Evolutionary conservation across 805 yeast genomes (phyloP).

Genomic region (Kazachstania taianensis): DNA sequence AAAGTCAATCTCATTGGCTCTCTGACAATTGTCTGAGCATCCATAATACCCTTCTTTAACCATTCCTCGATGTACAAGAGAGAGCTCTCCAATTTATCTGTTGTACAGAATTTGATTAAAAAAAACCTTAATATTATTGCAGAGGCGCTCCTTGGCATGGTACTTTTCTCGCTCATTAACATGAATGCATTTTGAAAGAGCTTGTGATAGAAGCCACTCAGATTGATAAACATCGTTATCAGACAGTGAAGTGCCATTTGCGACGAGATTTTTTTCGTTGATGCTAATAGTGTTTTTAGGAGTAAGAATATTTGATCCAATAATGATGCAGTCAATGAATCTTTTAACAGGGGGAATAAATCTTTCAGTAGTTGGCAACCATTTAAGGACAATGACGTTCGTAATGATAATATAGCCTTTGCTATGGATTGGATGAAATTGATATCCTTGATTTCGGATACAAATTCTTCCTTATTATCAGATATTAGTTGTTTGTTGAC

Average conservation of each 20-base stretch:
- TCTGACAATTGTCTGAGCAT: conserved; percentile 73
- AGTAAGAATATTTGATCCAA: conserved; percentile 29
- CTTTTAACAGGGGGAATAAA: conserved; percentile 24
- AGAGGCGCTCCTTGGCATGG: conserved; percentile 59
- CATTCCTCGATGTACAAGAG: conserved; percentile 35
- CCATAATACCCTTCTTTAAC: conserved; percentile 53
- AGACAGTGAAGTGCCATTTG: conserved; percentile 30
- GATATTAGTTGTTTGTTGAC: conserved; percentile 46
- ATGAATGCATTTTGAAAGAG: conserved; percentile 39
- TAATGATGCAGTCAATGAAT: conserved; percentile 22
- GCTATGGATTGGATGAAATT: conserved; percentile 49
- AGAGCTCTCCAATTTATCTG: conserved; percentile 30
- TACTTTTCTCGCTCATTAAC: conserved; percentile 58
- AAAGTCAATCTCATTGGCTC: conserved; percentile 62
- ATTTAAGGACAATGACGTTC: conserved; percentile 73
- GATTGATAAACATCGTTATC: conserved; percentile 44
- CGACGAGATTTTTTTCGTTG: conserved; percentile 32
- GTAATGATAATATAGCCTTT: conserved; percentile 58
- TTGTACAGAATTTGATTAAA: conserved; percentile 40
- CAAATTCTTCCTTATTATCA: conserved; percentile 31
- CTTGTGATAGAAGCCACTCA: conserved; percentile 41
- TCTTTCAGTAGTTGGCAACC: conserved; percentile 76
- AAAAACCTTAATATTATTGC: conserved; percentile 61
- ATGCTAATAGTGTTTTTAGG: conserved; percentile 28
- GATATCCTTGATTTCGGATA: conserved; percentile 26